Evolutionary conservation across 2,329 filamentous ascomycete species (phyloP).

Genomic region (Trichophaea hybrida): DNA sequence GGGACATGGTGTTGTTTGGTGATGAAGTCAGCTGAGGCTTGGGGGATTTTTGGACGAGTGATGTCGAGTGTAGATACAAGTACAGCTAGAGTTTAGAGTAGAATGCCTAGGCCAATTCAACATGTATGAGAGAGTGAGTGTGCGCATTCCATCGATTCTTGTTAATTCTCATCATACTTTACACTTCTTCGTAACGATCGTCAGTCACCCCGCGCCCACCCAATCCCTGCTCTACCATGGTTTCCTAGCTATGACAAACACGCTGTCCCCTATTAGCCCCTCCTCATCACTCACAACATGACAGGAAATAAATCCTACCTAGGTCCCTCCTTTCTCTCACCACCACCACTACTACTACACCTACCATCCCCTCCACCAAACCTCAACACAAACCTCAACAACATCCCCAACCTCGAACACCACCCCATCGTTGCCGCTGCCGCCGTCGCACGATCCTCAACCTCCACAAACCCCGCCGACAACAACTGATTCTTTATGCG

Average conservation of each 20-base stretch:
- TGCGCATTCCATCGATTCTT: too few relatives aligned
- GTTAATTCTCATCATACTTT: too few relatives aligned
- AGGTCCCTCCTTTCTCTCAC: constrained; percentile 13
- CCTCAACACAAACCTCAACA: constrained; percentile 18
- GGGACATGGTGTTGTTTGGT: too few relatives aligned
- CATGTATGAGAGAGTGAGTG: too few relatives aligned
- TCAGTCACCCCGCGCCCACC: too few relatives aligned
- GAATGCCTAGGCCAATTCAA: too few relatives aligned
- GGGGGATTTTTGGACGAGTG: too few relatives aligned
- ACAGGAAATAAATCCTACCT: neutral
- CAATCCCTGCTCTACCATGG: constrained; percentile 3
- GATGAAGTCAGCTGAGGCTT: too few relatives aligned
- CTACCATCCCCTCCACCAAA: neutral
- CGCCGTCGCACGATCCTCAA: constrained; percentile 25
- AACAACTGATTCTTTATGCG: constrained; percentile 26
- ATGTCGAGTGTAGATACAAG: too few relatives aligned
- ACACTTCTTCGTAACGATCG: too few relatives aligned
- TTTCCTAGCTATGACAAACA: constrained; percentile 22
- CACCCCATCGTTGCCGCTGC: constrained; percentile 14
- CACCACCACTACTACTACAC: constrained; percentile 16
- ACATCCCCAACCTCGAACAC: constrained; percentile 26
- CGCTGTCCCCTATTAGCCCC: constrained; percentile 4
- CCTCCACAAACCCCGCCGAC: constrained; percentile 26
- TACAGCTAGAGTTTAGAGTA: too few relatives aligned
- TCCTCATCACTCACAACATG: neutral